A percentile compares a stretch with the other conserved stretches of the same genome.
Conservation (phyloP, 2,329 filamentous ascomycete genomes). For the Claviceps citrina region DNA sequence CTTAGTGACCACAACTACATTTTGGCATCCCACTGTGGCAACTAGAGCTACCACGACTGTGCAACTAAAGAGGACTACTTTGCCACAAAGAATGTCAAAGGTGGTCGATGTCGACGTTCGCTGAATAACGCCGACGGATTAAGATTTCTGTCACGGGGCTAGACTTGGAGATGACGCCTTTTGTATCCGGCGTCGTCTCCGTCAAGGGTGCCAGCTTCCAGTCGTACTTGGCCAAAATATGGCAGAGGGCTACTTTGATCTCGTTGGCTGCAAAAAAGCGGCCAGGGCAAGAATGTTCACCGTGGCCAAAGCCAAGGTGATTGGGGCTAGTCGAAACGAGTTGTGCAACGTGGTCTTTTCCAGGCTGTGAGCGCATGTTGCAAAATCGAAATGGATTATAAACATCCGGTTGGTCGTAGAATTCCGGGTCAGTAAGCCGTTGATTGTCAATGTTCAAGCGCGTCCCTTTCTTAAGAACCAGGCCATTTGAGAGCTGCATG, state of each 20-base stretch:
- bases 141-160: background rate
- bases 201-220: background rate
- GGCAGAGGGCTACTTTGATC: slow-evolving; percentile 13
- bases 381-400: slow-evolving; percentile 12
- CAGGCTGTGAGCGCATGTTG: slow-evolving; percentile 5
- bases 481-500: slow-evolving; percentile 9
- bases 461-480: slow-evolving; percentile 10
- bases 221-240: background rate
- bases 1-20: too few relatives aligned
- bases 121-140: background rate
- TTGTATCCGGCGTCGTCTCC: background rate
- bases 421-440: slow-evolving; percentile 9
- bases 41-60: too few relatives aligned
- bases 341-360: slow-evolving; percentile 10
- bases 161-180: background rate
- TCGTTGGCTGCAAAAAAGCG: slow-evolving; percentile 25
- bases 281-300: slow-evolving; percentile 23
- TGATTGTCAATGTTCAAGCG: slow-evolving; percentile 7
- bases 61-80: too few relatives aligned
- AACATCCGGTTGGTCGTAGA: slow-evolving; percentile 8
- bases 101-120: background rate
- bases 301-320: slow-evolving; percentile 20
- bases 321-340: slow-evolving; percentile 17
- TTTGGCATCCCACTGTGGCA: too few relatives aligned
- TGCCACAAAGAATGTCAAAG: background rate